phyloP scores from a whole-genome alignment of 495 filamentous ascomycete genomes.

The Neurospora sp. region DNA sequence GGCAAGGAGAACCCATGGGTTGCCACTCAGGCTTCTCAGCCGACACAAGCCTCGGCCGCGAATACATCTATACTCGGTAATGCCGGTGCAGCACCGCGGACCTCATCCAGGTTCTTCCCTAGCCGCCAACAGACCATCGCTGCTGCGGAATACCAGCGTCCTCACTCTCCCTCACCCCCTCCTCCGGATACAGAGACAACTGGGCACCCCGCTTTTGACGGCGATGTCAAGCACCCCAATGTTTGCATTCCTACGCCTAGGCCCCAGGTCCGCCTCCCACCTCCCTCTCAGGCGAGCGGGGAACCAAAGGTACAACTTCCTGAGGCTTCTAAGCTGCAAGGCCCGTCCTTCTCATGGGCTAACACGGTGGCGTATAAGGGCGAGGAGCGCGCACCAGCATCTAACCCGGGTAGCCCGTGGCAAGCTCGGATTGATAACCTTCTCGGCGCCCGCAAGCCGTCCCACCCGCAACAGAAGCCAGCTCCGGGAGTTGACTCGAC shows the following conservation, averaged over 20 bases:
- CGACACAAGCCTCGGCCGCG: slow-evolving; percentile 1
- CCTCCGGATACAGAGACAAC: slow-evolving; percentile 52
- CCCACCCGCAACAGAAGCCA: slow-evolving; percentile 40
- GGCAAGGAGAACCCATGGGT: slow-evolving; percentile 19
- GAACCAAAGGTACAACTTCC: slow-evolving; percentile 16
- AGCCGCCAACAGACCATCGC: not conserved
- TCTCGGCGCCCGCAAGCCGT: slow-evolving; percentile 49
- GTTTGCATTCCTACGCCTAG: slow-evolving; percentile 59
- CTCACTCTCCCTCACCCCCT: slow-evolving; percentile 54
- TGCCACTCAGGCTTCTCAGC: not conserved
- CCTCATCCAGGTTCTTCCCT: slow-evolving; percentile 55
- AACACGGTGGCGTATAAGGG: slow-evolving; percentile 14
- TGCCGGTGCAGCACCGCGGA: not conserved
- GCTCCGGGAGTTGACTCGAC: slow-evolving; percentile 44
- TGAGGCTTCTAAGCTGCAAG: slow-evolving; percentile 4
- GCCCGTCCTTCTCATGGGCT: slow-evolving; percentile 19
- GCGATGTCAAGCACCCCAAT: slow-evolving; percentile 50
- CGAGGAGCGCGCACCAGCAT: not conserved
- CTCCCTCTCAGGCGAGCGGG: slow-evolving; percentile 20
- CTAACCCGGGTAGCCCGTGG: slow-evolving; percentile 37
- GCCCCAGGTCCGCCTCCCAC: slow-evolving; percentile 64
- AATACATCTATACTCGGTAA: not conserved
- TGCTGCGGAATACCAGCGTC: slow-evolving; percentile 15
- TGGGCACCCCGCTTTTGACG: slow-evolving; percentile 61
- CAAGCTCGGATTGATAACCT: slow-evolving; percentile 67